These are phyloP conservation scores for Talaromyces thailandensis DNA, from an alignment of 495 filamentous ascomycete species.

Conservation along the genomic window DNA sequence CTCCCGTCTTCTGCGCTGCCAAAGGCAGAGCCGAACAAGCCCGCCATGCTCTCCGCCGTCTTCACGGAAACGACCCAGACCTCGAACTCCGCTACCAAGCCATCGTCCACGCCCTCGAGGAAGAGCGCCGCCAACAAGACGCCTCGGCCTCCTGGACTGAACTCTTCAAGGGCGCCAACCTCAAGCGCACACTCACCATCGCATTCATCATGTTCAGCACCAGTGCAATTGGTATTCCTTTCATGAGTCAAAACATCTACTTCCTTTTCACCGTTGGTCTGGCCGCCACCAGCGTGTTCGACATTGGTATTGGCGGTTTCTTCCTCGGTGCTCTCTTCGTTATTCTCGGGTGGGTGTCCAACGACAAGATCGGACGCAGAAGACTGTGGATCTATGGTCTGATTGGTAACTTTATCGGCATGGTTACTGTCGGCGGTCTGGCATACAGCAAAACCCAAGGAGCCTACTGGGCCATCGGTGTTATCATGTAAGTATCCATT, in stretches of 20 bases:
- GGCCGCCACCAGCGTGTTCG: conserved; percentile 10
- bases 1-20: conserved; percentile 8
- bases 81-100: conserved; percentile 11
- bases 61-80: conserved; percentile 8
- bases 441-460: conserved; percentile 5
- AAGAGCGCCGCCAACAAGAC: conserved; percentile 11
- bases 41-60: conserved; percentile 5
- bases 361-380: conserved; percentile 7
- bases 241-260: conserved; percentile 19
- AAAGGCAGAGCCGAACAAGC: conserved; percentile 5
- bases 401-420: conserved; percentile 8
- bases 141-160: conserved; percentile 12
- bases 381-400: conserved; percentile 7
- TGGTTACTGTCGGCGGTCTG: conserved; percentile 9
- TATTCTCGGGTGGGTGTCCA: conserved; percentile 4
- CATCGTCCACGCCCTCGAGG: conserved; percentile 13
- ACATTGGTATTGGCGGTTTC: conserved; percentile 19
- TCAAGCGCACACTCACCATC: conserved; percentile 19
- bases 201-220: conserved; percentile 16
- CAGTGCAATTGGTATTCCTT: conserved; percentile 13
- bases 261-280: conserved; percentile 20
- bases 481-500: conserved; percentile 9
- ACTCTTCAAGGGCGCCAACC: conserved; percentile 14
- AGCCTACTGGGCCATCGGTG: conserved; percentile 11
- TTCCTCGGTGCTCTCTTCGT: conserved; percentile 15